Evolutionary conservation across 495 filamentous ascomycete species (phyloP).

Genomic region (Polyplosphaeria fusca): DNA sequence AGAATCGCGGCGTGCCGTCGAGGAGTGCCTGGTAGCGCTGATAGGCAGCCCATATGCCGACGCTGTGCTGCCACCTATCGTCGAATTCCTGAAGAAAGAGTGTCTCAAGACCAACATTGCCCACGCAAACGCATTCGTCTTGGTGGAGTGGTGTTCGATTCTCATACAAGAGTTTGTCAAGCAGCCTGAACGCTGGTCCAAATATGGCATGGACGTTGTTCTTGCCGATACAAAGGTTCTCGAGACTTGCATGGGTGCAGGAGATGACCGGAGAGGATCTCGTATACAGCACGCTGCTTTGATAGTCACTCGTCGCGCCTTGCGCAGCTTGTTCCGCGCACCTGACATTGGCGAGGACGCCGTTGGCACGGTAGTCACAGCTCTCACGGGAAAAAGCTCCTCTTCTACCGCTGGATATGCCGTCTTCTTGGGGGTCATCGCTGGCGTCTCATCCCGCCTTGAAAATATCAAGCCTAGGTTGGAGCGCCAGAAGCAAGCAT

Average conservation of each 20-base stretch:
- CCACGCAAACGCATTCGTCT: conserved; percentile 75
- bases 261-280: conserved; percentile 51
- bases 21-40: conserved; percentile 67
- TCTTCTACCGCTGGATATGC: conserved; percentile 65
- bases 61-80: conserved; percentile 57
- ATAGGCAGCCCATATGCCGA: conserved; percentile 52
- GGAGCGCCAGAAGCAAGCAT: conserved; percentile 61
- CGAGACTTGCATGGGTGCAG: conserved; percentile 69
- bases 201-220: conserved; percentile 61
- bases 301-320: conserved; percentile 49
- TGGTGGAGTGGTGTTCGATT: conserved; percentile 83
- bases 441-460: conserved; percentile 76
- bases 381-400: conserved; percentile 63
- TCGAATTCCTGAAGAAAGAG: conserved; percentile 59
- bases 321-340: conserved; percentile 65
- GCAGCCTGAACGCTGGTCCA: conserved; percentile 56
- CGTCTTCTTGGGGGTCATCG: conserved; percentile 75
- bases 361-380: conserved; percentile 60
- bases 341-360: conserved; percentile 54
- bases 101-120: conserved; percentile 71
- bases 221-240: conserved; percentile 63
- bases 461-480: conserved; percentile 56
- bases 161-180: conserved; percentile 60
- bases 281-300: conserved; percentile 29
- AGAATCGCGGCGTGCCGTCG: conserved; percentile 73